Evolutionary conservation across 306 rosid species (phyloP).

Genomic region (Gillenia trifoliata): DNA sequence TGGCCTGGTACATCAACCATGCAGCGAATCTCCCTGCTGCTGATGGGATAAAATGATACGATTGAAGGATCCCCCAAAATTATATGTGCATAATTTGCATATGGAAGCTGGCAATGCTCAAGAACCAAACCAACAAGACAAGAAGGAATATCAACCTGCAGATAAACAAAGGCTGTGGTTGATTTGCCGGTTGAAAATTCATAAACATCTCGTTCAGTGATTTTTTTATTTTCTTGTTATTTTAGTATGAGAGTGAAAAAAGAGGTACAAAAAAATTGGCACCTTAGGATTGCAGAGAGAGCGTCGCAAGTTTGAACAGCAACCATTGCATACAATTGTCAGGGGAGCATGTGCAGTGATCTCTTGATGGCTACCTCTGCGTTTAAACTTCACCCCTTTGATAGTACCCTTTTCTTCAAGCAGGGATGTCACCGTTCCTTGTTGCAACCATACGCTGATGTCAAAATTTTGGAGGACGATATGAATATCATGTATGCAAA

Average conservation of each 20-base stretch:
- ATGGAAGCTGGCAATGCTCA: slow-evolving; percentile 53
- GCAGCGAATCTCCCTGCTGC: slow-evolving; percentile 60
- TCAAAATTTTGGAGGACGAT: background rate
- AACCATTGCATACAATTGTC: slow-evolving; percentile 48
- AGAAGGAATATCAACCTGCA: slow-evolving; percentile 35
- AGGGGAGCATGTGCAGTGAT: slow-evolving; percentile 31
- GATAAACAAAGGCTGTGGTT: background rate
- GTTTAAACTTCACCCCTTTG: slow-evolving; percentile 5
- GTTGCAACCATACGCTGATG: slow-evolving; percentile 2
- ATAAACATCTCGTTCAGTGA: background rate
- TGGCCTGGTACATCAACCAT: slow-evolving; percentile 61
- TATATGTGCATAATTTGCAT: slow-evolving; percentile 51
- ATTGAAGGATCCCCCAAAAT: slow-evolving; percentile 59
- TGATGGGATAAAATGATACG: slow-evolving; percentile 49
- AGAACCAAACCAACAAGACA: slow-evolving; percentile 55
- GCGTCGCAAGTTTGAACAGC: slow-evolving; percentile 46
- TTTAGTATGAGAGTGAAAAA: too few relatives aligned
- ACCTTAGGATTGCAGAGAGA: slow-evolving; percentile 50
- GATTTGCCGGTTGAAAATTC: background rate
- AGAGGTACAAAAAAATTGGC: background rate
- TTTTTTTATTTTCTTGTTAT: background rate
- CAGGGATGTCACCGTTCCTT: slow-evolving; percentile 10
- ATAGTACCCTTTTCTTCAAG: slow-evolving; percentile 1
- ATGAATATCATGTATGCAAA: background rate
- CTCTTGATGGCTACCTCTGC: background rate